A percentile compares a stretch with the other conserved stretches of the same genome.
phyloP scores from a whole-genome alignment of 192 early-diverging fungal genomes.

The Coemansia sp. region DNA sequence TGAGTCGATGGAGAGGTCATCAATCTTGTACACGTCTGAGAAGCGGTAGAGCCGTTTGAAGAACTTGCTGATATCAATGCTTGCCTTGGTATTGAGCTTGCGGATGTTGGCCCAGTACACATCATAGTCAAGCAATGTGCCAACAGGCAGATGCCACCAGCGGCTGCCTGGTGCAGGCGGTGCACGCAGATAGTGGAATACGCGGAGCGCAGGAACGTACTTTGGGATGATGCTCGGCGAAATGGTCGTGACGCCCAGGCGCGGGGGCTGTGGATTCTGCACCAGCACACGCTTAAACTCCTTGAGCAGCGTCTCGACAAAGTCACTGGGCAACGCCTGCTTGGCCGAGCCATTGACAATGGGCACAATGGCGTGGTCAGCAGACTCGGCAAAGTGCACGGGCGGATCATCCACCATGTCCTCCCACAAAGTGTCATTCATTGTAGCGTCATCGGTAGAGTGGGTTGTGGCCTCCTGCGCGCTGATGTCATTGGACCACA shows the following conservation, averaged over 20 bases:
- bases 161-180: background rate
- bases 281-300: conserved; percentile 41
- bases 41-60: conserved; percentile 35
- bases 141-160: conserved; percentile 13
- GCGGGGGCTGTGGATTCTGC: conserved; percentile 2
- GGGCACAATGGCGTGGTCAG: background rate
- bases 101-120: conserved; percentile 45
- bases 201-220: conserved; percentile 62
- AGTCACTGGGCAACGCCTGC: conserved; percentile 27
- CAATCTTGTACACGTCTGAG: conserved; percentile 22
- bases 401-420: conserved; percentile 33
- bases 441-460: background rate
- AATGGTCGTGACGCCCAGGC: conserved; percentile 46
- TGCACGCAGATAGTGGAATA: conserved; percentile 50
- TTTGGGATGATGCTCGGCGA: conserved; percentile 66
- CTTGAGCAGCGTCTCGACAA: conserved; percentile 27
- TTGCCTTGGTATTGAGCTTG: conserved; percentile 12
- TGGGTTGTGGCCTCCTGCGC: background rate
- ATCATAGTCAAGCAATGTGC: conserved; percentile 49
- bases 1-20: conserved; percentile 34
- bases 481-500: conserved; percentile 17
- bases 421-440: too few relatives aligned
- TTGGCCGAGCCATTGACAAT: too few relatives aligned
- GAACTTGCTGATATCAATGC: background rate
- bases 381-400: background rate